phyloP scores from a whole-genome alignment of 768 basidiomycete genomes.

The Boletus subcaerulescens region DNA sequence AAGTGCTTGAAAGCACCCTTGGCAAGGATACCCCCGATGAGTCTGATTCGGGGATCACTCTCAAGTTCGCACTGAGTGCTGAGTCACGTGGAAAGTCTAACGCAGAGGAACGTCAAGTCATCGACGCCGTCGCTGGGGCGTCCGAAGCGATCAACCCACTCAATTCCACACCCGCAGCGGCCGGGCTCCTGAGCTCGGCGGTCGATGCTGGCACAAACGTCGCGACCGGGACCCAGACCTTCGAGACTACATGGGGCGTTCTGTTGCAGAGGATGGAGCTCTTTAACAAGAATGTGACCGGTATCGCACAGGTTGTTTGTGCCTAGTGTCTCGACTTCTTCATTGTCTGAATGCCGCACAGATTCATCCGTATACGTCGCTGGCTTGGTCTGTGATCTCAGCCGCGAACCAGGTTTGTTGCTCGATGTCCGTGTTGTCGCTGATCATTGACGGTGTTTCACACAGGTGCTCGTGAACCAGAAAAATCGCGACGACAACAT shows the following conservation, averaged over 20 bases:
- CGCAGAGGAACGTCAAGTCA: background rate
- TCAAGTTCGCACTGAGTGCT: background rate
- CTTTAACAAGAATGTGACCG: background rate
- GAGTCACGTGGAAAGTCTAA: background rate
- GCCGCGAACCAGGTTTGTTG: background rate
- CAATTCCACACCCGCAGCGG: background rate
- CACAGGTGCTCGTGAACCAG: background rate
- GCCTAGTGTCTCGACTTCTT: background rate
- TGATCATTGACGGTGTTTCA: background rate
- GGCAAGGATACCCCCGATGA: background rate
- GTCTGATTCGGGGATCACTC: background rate
- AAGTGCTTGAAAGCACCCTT: background rate
- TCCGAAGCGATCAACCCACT: background rate
- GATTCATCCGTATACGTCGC: conserved; percentile 6
- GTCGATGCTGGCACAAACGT: background rate
- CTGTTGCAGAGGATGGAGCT: background rate
- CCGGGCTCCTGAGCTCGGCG: background rate
- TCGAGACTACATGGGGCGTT: background rate
- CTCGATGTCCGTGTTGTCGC: background rate
- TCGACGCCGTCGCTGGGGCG: background rate
- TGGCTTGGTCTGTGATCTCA: conserved; percentile 1
- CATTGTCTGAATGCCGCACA: background rate
- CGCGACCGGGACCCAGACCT: background rate
- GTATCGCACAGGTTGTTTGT: background rate
- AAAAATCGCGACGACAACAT: background rate